Base-by-base conservation (phyloP, 495 filamentous ascomycete genomes). In the Paragyromitra xinjiangensis region DNA sequence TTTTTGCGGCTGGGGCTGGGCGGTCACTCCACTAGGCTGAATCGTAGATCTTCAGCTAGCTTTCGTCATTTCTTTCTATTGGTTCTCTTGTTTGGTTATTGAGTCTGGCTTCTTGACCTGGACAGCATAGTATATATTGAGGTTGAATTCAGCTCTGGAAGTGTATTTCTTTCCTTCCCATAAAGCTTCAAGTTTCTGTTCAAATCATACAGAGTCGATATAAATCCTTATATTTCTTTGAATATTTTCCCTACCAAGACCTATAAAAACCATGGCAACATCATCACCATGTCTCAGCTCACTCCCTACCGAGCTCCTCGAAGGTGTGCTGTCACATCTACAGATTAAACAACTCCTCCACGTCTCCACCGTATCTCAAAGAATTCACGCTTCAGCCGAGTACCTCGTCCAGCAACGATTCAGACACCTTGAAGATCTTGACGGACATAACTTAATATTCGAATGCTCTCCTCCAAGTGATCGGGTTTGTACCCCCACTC, bases 271-370 rank as follows among this genome's bases (percentile, higher is more conserved):
- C 67, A 69, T 69, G 68, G n/a, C 42, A 11, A 26, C 42, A 61
- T 16, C 53, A 45, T 26, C 55, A 6, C 53, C 4, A 37, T 48
- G 48, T 9, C 26, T 37, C 7, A 12, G 3, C 22, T 50, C 73
- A 4, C 78, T 81, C 48, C 78, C 79, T 0, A 48, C 62, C 11
- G 79, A 81, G 69, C 62, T 81, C 44, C 73, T 81, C 63, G 74
- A 63, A 26, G 50, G 55, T 9, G 45, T 81, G 5, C 73, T 81
- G 11, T 73, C 65, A 6, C 50, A 81, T 39, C 45, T 81, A 39
- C 68, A 14, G 11, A 42, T 53, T n/a, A 78, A 63, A 50, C 50
- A 78, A n/a, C 78, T 80, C 8, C n/a, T 79, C 19, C 58, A 65
- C 11, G 58, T 59, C 64, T 69, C 55, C 16, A 19, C 69, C 2